These are phyloP conservation scores for Neofusicoccum laricinum DNA, from an alignment of 2,329 filamentous ascomycete species.

Conservation along the genomic window DNA sequence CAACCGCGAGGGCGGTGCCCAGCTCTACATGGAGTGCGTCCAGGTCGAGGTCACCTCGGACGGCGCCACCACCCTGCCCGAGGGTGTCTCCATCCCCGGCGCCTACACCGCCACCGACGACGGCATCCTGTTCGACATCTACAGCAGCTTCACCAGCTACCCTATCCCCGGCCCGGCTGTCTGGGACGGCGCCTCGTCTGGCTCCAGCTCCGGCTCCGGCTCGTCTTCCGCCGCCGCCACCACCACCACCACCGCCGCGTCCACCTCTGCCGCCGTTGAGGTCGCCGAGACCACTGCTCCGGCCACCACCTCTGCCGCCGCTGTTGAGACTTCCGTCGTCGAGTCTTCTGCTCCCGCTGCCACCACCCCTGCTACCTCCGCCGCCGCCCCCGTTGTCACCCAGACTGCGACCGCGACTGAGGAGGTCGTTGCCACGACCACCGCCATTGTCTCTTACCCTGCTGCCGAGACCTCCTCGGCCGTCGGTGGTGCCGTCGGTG, in stretches of 20 bases:
- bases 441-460: constrained; percentile 17
- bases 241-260: constrained; percentile 18
- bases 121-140: constrained; percentile 44
- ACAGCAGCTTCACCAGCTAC: constrained; percentile 36
- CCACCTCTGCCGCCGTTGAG: constrained; percentile 16
- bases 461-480: constrained; percentile 18
- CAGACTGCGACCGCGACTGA: constrained; percentile 16
- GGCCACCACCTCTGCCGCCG: constrained; percentile 20
- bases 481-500: constrained; percentile 16
- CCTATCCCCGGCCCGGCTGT: constrained; percentile 43
- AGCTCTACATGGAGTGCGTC: constrained; percentile 46
- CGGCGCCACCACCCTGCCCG: constrained; percentile 26
- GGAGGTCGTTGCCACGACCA: constrained; percentile 16
- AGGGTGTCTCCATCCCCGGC: constrained; percentile 47
- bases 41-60: constrained; percentile 18
- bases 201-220: background rate
- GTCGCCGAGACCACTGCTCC: constrained; percentile 16
- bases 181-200: constrained; percentile 30
- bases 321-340: constrained; percentile 19
- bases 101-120: constrained; percentile 38
- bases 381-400: background rate
- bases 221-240: constrained; percentile 22
- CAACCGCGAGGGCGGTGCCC: constrained; percentile 34
- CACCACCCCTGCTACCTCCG: background rate
- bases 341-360: constrained; percentile 16